These are phyloP conservation scores for Aureobasidium sp. DNA, from an alignment of 2,329 filamentous ascomycete genomes.

Conservation along the genomic window DNA sequence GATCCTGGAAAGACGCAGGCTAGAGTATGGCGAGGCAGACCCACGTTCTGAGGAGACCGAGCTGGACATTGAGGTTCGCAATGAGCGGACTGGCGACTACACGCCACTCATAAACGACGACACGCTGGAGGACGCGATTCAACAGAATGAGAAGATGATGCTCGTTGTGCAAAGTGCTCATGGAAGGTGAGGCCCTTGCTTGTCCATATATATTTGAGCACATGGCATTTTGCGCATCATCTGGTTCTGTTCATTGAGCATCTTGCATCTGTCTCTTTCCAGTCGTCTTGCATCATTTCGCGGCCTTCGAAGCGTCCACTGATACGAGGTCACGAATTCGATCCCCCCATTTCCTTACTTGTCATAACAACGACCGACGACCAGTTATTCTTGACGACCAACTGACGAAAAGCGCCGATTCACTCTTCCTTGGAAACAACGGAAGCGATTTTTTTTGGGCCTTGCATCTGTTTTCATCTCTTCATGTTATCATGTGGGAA, in stretches of 20 bases:
- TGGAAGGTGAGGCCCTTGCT: neutral
- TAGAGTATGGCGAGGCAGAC: conserved; percentile 36
- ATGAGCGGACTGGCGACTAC: conserved; percentile 7
- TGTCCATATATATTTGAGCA: neutral
- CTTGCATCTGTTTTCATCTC: neutral
- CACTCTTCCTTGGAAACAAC: too few species aligned
- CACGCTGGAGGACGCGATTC: conserved; percentile 1
- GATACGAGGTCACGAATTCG: neutral
- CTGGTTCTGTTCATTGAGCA: neutral
- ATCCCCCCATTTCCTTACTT: neutral
- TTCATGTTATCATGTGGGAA: neutral
- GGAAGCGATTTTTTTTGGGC: neutral
- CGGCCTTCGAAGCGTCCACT: neutral
- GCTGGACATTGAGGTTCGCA: conserved; percentile 4
- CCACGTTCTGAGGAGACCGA: conserved; percentile 4
- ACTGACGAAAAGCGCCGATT: neutral
- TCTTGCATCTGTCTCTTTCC: neutral
- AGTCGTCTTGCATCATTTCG: neutral
- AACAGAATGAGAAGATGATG: conserved; percentile 11
- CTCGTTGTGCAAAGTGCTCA: conserved; percentile 7
- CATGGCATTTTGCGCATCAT: neutral
- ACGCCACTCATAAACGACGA: neutral
- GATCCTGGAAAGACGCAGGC: conserved; percentile 73
- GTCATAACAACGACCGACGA: neutral
- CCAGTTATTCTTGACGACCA: neutral